Evolutionary conservation across 2,329 filamentous ascomycete species (phyloP).

Genomic region (Passalora sequoiae): DNA sequence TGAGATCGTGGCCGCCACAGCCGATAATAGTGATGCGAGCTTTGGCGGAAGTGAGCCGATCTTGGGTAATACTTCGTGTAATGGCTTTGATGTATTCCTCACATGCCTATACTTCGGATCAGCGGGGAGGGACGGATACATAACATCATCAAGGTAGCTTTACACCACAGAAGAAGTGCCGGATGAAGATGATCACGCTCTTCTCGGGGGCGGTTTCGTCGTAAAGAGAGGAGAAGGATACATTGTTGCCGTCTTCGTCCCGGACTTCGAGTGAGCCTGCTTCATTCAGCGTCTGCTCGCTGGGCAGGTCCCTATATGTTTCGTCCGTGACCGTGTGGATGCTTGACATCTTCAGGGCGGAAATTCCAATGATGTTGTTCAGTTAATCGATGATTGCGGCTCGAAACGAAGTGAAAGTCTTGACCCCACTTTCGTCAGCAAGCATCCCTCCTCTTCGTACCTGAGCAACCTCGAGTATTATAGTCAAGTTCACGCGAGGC

Average conservation of each 20-base stretch:
- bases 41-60: conserved; percentile 10
- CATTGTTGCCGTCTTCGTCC: conserved; percentile 25
- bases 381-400: no score
- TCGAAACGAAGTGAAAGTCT: no score
- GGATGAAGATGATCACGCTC: conserved; percentile 35
- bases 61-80: conserved; percentile 18
- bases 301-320: conserved; percentile 11
- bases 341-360: no score
- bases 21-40: conserved; percentile 30
- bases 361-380: no score
- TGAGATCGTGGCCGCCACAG: conserved; percentile 27
- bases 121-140: no score
- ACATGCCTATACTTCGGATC: no score
- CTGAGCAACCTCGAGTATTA: no score
- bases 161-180: conserved; percentile 40
- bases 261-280: conserved; percentile 24
- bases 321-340: neutral
- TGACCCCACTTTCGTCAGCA: no score
- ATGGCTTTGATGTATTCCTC: conserved; percentile 30
- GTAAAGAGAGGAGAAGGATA: conserved; percentile 28
- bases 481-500: no score
- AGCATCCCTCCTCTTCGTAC: no score
- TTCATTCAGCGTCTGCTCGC: conserved; percentile 15
- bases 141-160: no score
- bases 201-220: conserved; percentile 16